Evolutionary conservation across 257 asterid genomes (phyloP).

Genomic region (Nicotiana tomentosiformis): DNA sequence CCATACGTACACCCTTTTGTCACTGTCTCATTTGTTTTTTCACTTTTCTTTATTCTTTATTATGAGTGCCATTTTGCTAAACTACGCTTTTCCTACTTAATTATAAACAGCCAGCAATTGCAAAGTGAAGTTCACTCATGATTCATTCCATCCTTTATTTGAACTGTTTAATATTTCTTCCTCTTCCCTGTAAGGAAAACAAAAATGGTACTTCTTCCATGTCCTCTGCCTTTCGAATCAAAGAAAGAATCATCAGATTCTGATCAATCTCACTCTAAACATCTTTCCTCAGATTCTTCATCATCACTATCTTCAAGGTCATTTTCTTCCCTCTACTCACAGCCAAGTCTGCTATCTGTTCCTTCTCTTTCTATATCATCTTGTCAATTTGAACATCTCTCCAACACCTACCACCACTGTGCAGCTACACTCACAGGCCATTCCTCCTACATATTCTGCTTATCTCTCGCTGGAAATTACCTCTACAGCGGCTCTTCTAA

Average conservation of each 20-base stretch:
- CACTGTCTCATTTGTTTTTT: background rate
- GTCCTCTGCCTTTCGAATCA: background rate
- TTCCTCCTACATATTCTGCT: slow-evolving; percentile 45
- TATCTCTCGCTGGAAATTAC: slow-evolving; percentile 46
- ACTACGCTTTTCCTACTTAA: background rate
- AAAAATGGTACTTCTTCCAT: slow-evolving; percentile 16
- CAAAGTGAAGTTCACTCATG: background rate
- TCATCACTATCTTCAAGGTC: slow-evolving; percentile 37
- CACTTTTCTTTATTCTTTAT: background rate
- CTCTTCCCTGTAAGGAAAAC: background rate
- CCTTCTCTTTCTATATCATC: slow-evolving; percentile 50
- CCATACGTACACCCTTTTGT: slow-evolving; percentile 1
- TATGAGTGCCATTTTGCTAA: background rate
- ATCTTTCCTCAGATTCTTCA: slow-evolving; percentile 16
- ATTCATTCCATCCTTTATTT: background rate
- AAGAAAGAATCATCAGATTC: slow-evolving; percentile 15
- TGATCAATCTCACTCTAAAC: slow-evolving; percentile 17
- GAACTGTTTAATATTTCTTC: background rate
- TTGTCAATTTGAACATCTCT: slow-evolving; percentile 34
- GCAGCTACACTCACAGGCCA: slow-evolving; percentile 50
- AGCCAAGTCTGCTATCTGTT: slow-evolving; percentile 52
- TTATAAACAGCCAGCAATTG: background rate
- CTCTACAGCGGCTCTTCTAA: slow-evolving; percentile 56
- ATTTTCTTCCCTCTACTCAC: slow-evolving; percentile 44
- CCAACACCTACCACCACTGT: slow-evolving; percentile 27